Conservation (phyloP, 2,329 filamentous ascomycete species). For the Verticillium dahliae region DNA sequence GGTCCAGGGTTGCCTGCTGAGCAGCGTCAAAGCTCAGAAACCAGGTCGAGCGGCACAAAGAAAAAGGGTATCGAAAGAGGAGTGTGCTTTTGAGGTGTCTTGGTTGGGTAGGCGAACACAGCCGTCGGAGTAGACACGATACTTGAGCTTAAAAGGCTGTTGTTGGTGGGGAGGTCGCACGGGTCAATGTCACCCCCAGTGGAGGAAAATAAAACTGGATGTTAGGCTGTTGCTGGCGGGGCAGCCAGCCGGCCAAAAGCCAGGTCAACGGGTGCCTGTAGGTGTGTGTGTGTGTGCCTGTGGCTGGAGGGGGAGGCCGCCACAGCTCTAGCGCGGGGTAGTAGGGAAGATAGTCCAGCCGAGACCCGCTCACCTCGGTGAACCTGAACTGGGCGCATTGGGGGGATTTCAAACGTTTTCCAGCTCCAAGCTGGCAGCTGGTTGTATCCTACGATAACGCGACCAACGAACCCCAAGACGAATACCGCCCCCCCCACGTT, state of each 20-base stretch:
- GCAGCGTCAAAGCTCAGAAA: background rate
- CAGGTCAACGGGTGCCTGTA: background rate
- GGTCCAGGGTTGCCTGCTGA: background rate
- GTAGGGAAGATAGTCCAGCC: background rate
- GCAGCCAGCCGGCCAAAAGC: background rate
- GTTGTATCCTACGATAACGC: background rate
- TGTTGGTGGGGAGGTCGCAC: background rate
- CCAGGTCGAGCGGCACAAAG: background rate
- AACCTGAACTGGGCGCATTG: background rate
- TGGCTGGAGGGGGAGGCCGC: background rate
- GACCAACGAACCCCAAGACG: background rate
- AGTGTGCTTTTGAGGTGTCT: background rate
- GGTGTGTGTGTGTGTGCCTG: background rate
- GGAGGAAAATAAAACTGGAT: background rate
- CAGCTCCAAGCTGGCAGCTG: conserved; percentile 24
- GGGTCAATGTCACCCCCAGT: background rate
- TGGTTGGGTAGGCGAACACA: background rate
- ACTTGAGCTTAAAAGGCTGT: background rate
- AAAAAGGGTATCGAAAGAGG: background rate
- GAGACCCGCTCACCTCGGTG: background rate
- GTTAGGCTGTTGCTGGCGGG: conserved; percentile 1
- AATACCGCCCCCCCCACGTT: background rate
- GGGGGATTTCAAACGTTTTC: conserved; percentile 26
- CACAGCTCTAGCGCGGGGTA: background rate
- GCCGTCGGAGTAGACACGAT: background rate